Evolutionary conservation across 2,329 filamentous ascomycete species (phyloP), one percentile per base, ranked within the genome.

Genomic region (Cercospora citrullina): DNA sequence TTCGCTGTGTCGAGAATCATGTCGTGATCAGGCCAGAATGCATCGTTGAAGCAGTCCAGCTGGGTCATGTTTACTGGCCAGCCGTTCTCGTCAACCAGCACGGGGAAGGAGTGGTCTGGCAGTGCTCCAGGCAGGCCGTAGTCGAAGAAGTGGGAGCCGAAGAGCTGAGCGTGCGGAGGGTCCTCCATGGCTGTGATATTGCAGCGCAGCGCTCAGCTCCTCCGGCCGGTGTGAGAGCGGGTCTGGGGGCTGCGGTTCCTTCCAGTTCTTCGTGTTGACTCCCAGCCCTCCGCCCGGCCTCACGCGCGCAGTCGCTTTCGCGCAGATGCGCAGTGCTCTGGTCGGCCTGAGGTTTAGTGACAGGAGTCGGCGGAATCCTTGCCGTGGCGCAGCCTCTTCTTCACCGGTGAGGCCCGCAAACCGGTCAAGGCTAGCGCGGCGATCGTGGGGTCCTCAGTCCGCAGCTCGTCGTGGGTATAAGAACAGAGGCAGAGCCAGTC

Each of bases 211-310:
- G 62, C 62, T 39, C 36, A 39, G 36, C 36, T n/a, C 16, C 36
- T 64, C 45, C 61, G 18, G 62, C 45, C 61, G 18, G 62, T 39
- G 61, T 64, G 26, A 53, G 59, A 64, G 48, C 62, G 48, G 62
- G 31, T 18, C 62, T 39, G 12, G n/a, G 14, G 21, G 45, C 45
- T 36, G 61, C 45, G 48, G 31, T 55, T 64, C 62, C 62, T 64
- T 48, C 62, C 26, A 8, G 28, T 14, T 39, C 6, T 26, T 30
- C 23, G 21, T 18, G 26, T 10, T 58, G 21, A 26, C 30, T 23
- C 26, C 53, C 53, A 9, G 53, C 26, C 26, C 12, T 33, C 53
- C 10, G 23, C 53, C 23, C 21, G 53, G 23, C 28, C 53, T 57
- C 60, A n/a, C n/a, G n/a, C n/a, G n/a, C n/a, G 3, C 39, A 48